A percentile compares a stretch with the other conserved stretches of the same genome.
phyloP scores from a whole-genome alignment of 2,329 filamentous ascomycete genomes.

The Fonsecaea pedrosoi region DNA sequence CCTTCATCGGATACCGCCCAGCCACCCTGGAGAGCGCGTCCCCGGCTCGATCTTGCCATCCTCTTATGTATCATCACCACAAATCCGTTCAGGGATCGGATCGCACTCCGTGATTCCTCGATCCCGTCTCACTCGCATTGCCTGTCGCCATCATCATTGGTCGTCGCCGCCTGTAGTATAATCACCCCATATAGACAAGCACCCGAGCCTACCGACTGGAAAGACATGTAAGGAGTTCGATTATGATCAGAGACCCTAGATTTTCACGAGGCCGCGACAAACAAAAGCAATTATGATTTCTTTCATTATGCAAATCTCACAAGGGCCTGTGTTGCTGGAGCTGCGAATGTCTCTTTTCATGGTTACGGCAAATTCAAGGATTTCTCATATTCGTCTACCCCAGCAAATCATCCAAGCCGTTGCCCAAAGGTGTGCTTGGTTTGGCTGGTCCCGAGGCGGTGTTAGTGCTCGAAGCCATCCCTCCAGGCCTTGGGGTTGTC shows the following conservation, averaged over 20 bases:
- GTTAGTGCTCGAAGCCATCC: slow-evolving; percentile 52
- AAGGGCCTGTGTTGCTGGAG: background rate
- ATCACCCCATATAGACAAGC: background rate
- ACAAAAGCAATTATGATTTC: background rate
- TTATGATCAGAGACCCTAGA: background rate
- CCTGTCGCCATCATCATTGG: background rate
- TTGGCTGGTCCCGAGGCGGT: slow-evolving; percentile 42
- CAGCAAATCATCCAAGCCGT: slow-evolving; percentile 54
- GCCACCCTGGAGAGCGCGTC: background rate
- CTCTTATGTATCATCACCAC: background rate
- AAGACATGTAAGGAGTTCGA: background rate
- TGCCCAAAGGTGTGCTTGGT: slow-evolving; percentile 46
- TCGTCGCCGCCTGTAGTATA: background rate
- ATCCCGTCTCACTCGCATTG: background rate
- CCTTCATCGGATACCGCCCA: background rate
- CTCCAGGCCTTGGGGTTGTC: slow-evolving; percentile 55
- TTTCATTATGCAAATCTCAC: background rate
- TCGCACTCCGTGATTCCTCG: background rate
- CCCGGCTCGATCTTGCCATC: background rate
- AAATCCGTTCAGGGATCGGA: background rate
- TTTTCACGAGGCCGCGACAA: background rate
- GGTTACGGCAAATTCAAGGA: background rate
- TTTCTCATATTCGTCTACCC: slow-evolving; percentile 44
- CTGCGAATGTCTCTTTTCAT: background rate
- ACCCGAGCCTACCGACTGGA: background rate